phyloP scores from a whole-genome alignment of 2,329 filamentous ascomycete genomes.

The Ascochyta lentis region DNA sequence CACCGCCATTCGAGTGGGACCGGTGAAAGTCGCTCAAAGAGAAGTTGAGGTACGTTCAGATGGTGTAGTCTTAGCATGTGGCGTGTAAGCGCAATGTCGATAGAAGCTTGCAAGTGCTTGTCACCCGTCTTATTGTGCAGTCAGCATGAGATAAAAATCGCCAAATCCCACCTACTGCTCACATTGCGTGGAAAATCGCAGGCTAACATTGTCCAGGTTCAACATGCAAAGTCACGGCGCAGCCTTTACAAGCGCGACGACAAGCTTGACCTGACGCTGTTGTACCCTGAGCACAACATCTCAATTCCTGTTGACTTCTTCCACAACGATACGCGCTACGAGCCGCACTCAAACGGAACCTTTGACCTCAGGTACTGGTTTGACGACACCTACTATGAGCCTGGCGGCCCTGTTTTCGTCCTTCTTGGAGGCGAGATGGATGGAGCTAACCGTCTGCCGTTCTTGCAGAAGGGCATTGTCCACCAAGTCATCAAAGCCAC shows the following conservation, averaged over 20 bases:
- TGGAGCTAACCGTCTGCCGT: constrained; percentile 69
- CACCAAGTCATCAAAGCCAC: constrained; percentile 70
- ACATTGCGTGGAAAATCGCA: not conserved
- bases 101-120: constrained; percentile 13
- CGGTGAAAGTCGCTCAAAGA: constrained; percentile 28
- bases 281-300: constrained; percentile 60
- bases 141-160: no score
- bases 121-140: not conserved
- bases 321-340: constrained; percentile 78
- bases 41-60: constrained; percentile 29
- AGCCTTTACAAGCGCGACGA: constrained; percentile 36
- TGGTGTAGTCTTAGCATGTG: not conserved
- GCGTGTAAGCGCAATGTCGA: not conserved
- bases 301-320: constrained; percentile 78
- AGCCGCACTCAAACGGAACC: constrained; percentile 72
- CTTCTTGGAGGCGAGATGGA: constrained; percentile 75
- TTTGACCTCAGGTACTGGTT: constrained; percentile 85
- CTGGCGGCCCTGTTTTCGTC: constrained; percentile 81
- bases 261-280: constrained; percentile 41
- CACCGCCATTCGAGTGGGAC: constrained; percentile 27
- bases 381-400: constrained; percentile 75
- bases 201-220: constrained; percentile 19
- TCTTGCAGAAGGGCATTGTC: constrained; percentile 79
- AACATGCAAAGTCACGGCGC: constrained; percentile 24
- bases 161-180: no score